Evolutionary conservation across 2,329 filamentous ascomycete species (phyloP).

Genomic region (Fusarium falciforme): DNA sequence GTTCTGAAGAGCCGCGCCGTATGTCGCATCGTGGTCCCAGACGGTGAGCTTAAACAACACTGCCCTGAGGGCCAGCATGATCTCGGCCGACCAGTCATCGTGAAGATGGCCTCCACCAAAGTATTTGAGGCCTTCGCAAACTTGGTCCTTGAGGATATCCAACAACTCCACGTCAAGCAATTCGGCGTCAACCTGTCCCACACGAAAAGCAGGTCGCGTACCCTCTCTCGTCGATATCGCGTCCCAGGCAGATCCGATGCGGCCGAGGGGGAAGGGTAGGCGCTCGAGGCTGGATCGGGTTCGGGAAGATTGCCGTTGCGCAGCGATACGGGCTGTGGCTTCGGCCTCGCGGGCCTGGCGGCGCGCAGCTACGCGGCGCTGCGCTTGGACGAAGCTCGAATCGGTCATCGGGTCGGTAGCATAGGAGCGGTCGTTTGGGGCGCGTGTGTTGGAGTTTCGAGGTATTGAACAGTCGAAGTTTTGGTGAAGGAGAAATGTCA

Average conservation of each 20-base stretch:
- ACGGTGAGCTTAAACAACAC: constrained; percentile 94
- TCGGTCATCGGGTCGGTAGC: constrained; percentile 58
- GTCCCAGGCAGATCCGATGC: constrained; percentile 74
- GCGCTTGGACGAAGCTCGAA: constrained; percentile 85
- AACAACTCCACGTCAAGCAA: constrained; percentile 93
- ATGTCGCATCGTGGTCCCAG: constrained; percentile 96
- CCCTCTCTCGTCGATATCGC: constrained; percentile 78
- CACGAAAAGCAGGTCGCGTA: constrained; percentile 86
- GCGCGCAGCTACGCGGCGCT: constrained; percentile 85
- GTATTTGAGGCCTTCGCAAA: constrained; percentile 88
- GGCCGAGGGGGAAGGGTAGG: constrained; percentile 72
- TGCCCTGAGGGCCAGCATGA: constrained; percentile 79
- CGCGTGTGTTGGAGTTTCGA: background rate
- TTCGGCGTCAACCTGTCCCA: constrained; percentile 96
- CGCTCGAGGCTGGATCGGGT: constrained; percentile 66
- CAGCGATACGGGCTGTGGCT: constrained; percentile 66
- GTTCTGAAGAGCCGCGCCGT: constrained; percentile 93
- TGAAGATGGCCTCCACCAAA: constrained; percentile 79
- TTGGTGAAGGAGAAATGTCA: constrained; percentile 10
- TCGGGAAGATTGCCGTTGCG: constrained; percentile 63
- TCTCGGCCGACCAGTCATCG: constrained; percentile 90
- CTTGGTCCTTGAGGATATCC: constrained; percentile 85
- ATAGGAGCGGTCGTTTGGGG: constrained; percentile 38
- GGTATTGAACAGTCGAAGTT: constrained; percentile 10
- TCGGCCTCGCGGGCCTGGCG: constrained; percentile 80